phyloP scores from a whole-genome alignment of 2,329 filamentous ascomycete genomes.

The Trichoderma sp. region DNA sequence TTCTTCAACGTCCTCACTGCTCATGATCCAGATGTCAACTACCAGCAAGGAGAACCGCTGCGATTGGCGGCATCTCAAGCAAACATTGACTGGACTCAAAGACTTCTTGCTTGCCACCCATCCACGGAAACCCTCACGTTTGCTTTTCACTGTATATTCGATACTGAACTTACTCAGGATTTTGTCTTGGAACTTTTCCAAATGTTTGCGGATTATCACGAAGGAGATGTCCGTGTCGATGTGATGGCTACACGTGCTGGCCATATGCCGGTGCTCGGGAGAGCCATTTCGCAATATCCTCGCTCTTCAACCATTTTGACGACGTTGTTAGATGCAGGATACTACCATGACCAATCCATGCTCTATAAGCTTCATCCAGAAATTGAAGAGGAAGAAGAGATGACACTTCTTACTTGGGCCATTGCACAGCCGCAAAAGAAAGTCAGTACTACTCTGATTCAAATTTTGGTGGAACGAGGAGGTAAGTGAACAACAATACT shows the following conservation, averaged over 20 bases:
- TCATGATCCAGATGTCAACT: slow-evolving; percentile 51
- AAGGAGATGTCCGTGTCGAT: slow-evolving; percentile 53
- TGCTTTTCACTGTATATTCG: slow-evolving; percentile 60
- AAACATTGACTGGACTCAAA: slow-evolving; percentile 50
- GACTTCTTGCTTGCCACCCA: slow-evolving; percentile 54
- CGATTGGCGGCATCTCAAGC: slow-evolving; percentile 56
- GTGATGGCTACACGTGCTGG: slow-evolving; percentile 48
- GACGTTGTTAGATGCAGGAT: slow-evolving; percentile 57
- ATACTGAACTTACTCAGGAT: slow-evolving; percentile 52
- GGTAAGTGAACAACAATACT: slow-evolving; percentile 33
- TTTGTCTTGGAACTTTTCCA: slow-evolving; percentile 52
- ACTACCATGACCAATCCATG: slow-evolving; percentile 59
- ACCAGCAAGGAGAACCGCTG: slow-evolving; percentile 56
- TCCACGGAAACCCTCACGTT: slow-evolving; percentile 52
- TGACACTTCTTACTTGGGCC: slow-evolving; percentile 62
- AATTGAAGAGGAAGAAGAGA: slow-evolving; percentile 53
- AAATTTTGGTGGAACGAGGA: slow-evolving; percentile 53
- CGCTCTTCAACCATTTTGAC: slow-evolving; percentile 55
- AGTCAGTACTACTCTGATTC: slow-evolving; percentile 60
- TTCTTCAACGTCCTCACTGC: slow-evolving; percentile 47
- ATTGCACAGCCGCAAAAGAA: slow-evolving; percentile 64
- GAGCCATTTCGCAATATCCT: slow-evolving; percentile 57
- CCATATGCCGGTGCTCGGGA: slow-evolving; percentile 52
- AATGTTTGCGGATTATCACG: slow-evolving; percentile 53
- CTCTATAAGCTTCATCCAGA: slow-evolving; percentile 47